phyloP scores from a whole-genome alignment of 2,329 filamentous ascomycete genomes.

The Boeremia lycopersici region DNA sequence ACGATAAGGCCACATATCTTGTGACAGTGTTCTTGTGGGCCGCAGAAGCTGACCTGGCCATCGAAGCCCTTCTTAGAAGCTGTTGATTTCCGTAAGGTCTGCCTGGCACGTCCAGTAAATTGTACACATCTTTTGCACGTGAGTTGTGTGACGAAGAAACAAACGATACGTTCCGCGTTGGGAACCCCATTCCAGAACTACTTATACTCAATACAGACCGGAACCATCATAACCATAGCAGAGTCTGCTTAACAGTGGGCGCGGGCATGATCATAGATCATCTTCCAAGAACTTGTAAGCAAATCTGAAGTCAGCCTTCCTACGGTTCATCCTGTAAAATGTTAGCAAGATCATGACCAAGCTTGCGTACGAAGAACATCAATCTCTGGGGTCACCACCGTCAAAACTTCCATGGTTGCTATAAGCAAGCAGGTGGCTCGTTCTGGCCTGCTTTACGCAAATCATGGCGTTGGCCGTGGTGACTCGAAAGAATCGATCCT shows the following conservation, averaged over 20 bases:
- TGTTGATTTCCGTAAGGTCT: too few relatives aligned
- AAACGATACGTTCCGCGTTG: constrained; percentile 27
- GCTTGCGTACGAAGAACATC: background rate
- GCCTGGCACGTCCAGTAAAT: too few relatives aligned
- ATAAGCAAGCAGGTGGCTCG: background rate
- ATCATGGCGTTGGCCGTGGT: background rate
- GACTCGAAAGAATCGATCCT: background rate
- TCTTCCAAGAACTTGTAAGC: constrained; percentile 98
- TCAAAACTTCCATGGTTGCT: background rate
- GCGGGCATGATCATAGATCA: constrained; percentile 64
- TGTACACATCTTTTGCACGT: background rate
- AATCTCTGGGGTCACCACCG: background rate
- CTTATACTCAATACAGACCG: constrained; percentile 43
- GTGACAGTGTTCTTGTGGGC: too few relatives aligned
- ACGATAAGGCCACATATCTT: too few relatives aligned
- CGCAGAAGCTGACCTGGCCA: too few relatives aligned
- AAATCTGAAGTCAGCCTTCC: constrained; percentile 98
- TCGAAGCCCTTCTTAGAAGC: too few relatives aligned
- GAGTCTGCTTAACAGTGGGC: constrained; percentile 1
- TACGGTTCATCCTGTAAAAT: constrained; percentile 87
- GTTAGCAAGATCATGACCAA: constrained; percentile 26
- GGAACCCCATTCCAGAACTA: constrained; percentile 38
- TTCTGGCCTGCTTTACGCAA: background rate
- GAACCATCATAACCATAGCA: constrained; percentile 20
- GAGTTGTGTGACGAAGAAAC: constrained; percentile 17